Conservation (phyloP, 2,329 filamentous ascomycete genomes). For the Alternaria consortialis region DNA sequence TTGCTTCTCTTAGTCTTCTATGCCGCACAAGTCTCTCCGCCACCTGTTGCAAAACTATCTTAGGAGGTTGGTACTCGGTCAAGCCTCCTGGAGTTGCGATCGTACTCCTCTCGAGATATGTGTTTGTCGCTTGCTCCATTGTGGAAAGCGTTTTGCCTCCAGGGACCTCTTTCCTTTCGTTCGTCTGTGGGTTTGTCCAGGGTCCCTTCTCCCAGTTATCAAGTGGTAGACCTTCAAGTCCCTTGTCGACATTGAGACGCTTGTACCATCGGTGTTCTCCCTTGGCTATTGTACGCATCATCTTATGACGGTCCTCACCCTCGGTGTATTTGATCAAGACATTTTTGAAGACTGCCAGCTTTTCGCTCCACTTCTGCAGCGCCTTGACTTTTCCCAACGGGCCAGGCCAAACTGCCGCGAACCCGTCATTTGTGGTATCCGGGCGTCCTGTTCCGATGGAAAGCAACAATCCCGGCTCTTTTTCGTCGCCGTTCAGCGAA, state of each 20-base stretch:
- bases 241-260: slow-evolving; percentile 57
- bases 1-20: slow-evolving; percentile 54
- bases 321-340: slow-evolving; percentile 63
- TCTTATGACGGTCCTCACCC: slow-evolving; percentile 58
- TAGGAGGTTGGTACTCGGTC: slow-evolving; percentile 57
- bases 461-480: slow-evolving; percentile 56
- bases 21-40: slow-evolving; percentile 60
- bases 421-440: slow-evolving; percentile 56
- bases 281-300: slow-evolving; percentile 57
- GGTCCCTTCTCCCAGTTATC: slow-evolving; percentile 58
- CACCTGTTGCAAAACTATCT: slow-evolving; percentile 55
- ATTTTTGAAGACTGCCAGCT: slow-evolving; percentile 60
- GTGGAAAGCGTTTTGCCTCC: slow-evolving; percentile 55
- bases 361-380: slow-evolving; percentile 58
- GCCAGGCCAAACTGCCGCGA: slow-evolving; percentile 57
- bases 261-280: slow-evolving; percentile 63
- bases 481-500: slow-evolving; percentile 55
- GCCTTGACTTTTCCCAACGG: slow-evolving; percentile 54
- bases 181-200: slow-evolving; percentile 49
- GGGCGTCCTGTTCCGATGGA: slow-evolving; percentile 59
- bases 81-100: slow-evolving; percentile 47
- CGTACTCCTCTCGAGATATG: slow-evolving; percentile 51
- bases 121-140: slow-evolving; percentile 56
- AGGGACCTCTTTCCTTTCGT: slow-evolving; percentile 43
- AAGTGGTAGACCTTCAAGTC: slow-evolving; percentile 56